Evolutionary conservation across 2,329 filamentous ascomycete species (phyloP), one percentile per base, ranked within the genome.

Genomic region (Stromatinia cepivora): DNA sequence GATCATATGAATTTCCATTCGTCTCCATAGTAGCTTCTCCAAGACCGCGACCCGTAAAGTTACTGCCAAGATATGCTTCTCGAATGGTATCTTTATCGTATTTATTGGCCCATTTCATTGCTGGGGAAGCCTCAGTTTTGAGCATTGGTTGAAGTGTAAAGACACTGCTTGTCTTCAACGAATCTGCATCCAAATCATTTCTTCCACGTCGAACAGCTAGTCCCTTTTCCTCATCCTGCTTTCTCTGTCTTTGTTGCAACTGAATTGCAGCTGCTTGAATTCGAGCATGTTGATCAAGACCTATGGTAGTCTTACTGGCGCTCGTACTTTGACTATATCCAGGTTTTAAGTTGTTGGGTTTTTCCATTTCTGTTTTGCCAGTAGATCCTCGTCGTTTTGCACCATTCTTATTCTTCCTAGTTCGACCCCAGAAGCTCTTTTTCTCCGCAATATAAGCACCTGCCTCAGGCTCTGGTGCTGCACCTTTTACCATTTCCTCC

Each of bases 91-190:
- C 90, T 81, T 95, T 96, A 81, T 98, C 95, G 78, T 97, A 98
- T 76, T 93, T 93, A 79, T 86, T 94, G 45, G 94, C 93, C 95
- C 95, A 99, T 80, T 97, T 97, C 89, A 99, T 90, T 1, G 95
- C 95, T 34, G 93, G 92, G 11, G 92, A 95, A 25, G 94, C 94
- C 79, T 97, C 95, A 66, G 85, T 93, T 76, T 94, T 85, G 71
- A 98, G 90, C 66, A 89, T 86, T 1, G 93, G 91, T 78, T 97
- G 94, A 59, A 98, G 83, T 4, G 93, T 97, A 77, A 97, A 86
- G 69, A 97, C 87, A 73, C 95, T 99, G 79, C 90, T 94, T 4
- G 93, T 97, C 85, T 96, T 97, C 69, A 82, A 86, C 72, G 79
- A 87, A 83, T 80, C 86, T 73, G 70, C 81, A 80, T 83, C 87